Conservation (phyloP, 306 rosid genomes). For the Acacia crassicarpa region DNA sequence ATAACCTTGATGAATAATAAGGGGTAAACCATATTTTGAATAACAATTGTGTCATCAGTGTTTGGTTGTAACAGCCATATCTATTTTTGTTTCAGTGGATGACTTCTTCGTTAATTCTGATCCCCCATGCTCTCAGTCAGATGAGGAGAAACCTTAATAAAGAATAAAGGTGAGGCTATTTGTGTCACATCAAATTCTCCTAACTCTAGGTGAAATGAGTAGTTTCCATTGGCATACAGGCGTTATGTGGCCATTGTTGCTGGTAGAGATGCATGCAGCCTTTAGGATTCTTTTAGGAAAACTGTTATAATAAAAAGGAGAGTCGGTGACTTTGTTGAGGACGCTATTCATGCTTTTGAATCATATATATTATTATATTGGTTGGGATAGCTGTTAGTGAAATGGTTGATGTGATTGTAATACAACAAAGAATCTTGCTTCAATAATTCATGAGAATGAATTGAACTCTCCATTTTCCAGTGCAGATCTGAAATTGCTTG, state of each 20-base stretch:
- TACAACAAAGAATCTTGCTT: background rate
- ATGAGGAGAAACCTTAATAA: slow-evolving; percentile 78
- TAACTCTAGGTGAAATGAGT: slow-evolving; percentile 41
- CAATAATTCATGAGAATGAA: background rate
- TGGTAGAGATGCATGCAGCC: slow-evolving; percentile 34
- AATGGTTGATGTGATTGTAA: slow-evolving; percentile 16
- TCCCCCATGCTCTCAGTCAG: slow-evolving; percentile 78
- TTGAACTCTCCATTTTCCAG: slow-evolving; percentile 9
- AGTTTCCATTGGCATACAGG: slow-evolving; percentile 32
- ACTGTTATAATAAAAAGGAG: slow-evolving; percentile 18
- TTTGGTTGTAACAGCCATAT: slow-evolving; percentile 19
- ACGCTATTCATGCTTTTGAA: slow-evolving; percentile 44
- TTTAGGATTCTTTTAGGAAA: slow-evolving; percentile 40
- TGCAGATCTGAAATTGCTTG: background rate
- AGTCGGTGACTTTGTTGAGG: slow-evolving; percentile 32
- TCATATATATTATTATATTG: slow-evolving; percentile 17
- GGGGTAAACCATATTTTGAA: slow-evolving; percentile 1
- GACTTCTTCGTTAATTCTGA: slow-evolving; percentile 96
- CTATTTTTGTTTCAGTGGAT: slow-evolving; percentile 64
- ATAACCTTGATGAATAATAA: slow-evolving; percentile 69
- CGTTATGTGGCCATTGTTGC: slow-evolving; percentile 31
- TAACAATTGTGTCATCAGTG: background rate
- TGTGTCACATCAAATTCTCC: slow-evolving; percentile 37
- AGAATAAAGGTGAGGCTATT: slow-evolving; percentile 41
- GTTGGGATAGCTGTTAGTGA: slow-evolving; percentile 30